Evolutionary conservation across 2,329 filamentous ascomycete species (phyloP).

Genomic region (Camptophora hylomeconis): DNA sequence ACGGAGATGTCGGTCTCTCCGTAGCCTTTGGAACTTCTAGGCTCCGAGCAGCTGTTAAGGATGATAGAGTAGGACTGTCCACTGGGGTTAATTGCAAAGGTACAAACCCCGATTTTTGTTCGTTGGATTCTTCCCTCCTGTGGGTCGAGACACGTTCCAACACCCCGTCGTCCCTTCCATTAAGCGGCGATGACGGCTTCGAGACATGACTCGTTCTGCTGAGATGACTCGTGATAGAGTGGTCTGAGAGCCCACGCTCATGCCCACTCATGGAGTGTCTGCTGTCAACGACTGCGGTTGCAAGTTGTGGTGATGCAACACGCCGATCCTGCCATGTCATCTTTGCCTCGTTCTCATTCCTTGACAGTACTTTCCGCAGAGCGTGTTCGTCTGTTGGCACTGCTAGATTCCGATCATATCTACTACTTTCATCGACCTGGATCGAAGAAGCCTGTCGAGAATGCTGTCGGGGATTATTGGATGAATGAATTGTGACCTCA

Average conservation of each 20-base stretch:
- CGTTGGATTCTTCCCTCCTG: no score
- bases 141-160: no score
- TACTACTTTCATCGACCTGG: background rate
- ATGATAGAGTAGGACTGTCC: no score
- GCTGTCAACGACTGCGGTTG: constrained; percentile 1
- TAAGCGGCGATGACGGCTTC: no score
- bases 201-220: no score
- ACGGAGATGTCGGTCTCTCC: constrained; percentile 10
- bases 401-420: constrained; percentile 7
- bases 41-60: no score
- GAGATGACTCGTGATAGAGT: constrained; percentile 9
- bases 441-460: constrained; percentile 13
- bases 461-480: constrained; percentile 8
- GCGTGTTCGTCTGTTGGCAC: constrained; percentile 11
- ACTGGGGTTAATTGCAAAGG: no score
- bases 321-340: constrained; percentile 4
- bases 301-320: constrained; percentile 1
- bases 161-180: no score
- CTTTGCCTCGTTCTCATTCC: constrained; percentile 20
- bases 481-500: constrained; percentile 31
- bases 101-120: no score
- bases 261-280: no score
- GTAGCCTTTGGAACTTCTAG: no score
- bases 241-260: constrained; percentile 9
- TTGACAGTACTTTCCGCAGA: constrained; percentile 16